A percentile compares a stretch with the other conserved stretches of the same genome.
phyloP scores from a whole-genome alignment of 805 yeast genomes.

The Ogataea paradorogensis region DNA sequence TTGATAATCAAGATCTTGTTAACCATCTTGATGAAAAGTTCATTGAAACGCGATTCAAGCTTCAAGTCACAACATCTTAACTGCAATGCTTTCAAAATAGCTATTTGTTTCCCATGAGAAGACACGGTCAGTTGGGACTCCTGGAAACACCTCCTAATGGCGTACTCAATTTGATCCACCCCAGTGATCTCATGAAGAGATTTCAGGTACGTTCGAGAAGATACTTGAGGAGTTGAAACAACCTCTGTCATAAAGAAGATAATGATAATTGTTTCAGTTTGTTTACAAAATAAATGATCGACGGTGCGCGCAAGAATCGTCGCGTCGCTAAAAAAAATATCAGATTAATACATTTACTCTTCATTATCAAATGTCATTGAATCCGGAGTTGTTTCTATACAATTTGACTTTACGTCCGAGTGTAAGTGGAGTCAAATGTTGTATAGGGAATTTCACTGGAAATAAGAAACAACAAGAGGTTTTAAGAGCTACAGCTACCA shows the following conservation, averaged over 20 bases:
- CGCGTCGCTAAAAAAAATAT: slow-evolving; percentile 10
- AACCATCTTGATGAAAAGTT: slow-evolving; percentile 56
- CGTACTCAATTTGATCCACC: slow-evolving; percentile 38
- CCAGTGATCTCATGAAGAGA: slow-evolving; percentile 13
- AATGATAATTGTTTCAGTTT: slow-evolving; percentile 10
- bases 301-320: slow-evolving; percentile 7
- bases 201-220: slow-evolving; percentile 8
- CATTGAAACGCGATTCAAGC: slow-evolving; percentile 56
- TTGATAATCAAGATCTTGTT: slow-evolving; percentile 66
- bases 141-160: slow-evolving; percentile 69
- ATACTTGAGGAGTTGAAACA: slow-evolving; percentile 1
- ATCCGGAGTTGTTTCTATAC: slow-evolving; percentile 52
- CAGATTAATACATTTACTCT: background rate
- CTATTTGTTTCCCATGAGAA: slow-evolving; percentile 72
- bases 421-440: slow-evolving; percentile 48
- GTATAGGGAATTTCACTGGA: slow-evolving; percentile 69
- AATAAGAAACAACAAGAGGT: slow-evolving; percentile 57
- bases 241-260: slow-evolving; percentile 7
- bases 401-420: slow-evolving; percentile 69
- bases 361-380: slow-evolving; percentile 17
- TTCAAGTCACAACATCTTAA: slow-evolving; percentile 50
- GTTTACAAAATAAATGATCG: slow-evolving; percentile 8
- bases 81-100: slow-evolving; percentile 59
- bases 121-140: slow-evolving; percentile 74
- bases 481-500: slow-evolving; percentile 53